Base-by-base conservation (phyloP, 805 yeast genomes). In the Lipomyces mesembrius region DNA sequence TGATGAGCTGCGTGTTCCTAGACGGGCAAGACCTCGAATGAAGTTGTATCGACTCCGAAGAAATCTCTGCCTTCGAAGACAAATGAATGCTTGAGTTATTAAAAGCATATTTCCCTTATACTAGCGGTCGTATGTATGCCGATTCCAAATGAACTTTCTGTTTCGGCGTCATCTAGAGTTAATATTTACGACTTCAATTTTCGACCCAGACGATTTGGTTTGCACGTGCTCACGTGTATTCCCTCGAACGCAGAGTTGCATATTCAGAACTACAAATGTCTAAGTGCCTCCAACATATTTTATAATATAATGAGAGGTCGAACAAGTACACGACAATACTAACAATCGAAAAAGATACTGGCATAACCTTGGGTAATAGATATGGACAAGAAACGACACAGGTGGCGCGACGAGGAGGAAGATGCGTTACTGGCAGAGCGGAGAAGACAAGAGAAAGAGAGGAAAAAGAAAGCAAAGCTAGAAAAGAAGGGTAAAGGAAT, bases 361-460 rank as follows among this genome's bases (percentile, higher is more conserved):
- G 49, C 9, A 6, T 43, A 8, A 25, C 3, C 9, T 43, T 8
- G 22, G 8, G 22, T 6, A 9, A 22, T 25, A 35, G 62, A 58
- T 57, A 63, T 55, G 55, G 62, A 49, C 46, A 51, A 60, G 54
- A 66, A 67, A 43, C 64, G 65, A 37, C 59, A 70, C 29, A 62
- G 71, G 22, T 69, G 72, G 72, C 57, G 61, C 29, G 71, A 67
- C 51, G 71, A 68, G 20, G 64, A 59, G 37, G 67, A 63, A 9
- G 71, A 68, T n/a, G 55, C 58, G 14, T 58, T 51, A 37, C 17
- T 54, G 17, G 25, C 27, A 2, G 62, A 60, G 35, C 52, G 43
- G 49, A 37, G 20, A 34, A 60, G 57, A 20, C 54, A 37, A 2
- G 68, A 62, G 53, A 68, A 68, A 46, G 64, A 68, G 22, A 67